Evolutionary conservation across 176 grass and related monocot species (phyloP).

Genomic region (Lolium multiflorum): DNA sequence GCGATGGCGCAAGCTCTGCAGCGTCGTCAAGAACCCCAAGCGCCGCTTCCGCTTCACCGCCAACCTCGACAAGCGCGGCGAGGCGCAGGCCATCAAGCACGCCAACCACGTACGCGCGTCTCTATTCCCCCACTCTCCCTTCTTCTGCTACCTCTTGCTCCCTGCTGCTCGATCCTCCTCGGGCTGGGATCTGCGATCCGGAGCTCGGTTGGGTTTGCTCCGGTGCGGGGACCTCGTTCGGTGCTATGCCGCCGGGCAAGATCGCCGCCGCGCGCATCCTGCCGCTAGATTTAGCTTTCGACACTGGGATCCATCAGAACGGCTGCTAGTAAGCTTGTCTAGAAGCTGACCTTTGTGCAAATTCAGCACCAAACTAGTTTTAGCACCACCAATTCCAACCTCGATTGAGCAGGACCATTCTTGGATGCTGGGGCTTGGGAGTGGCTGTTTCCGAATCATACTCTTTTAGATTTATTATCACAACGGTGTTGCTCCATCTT

Average conservation of each 20-base stretch:
- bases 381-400: not conserved
- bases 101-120: slow-evolving; percentile 65
- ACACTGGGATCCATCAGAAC: not conserved
- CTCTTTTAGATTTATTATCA: not conserved
- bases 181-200: slow-evolving; percentile 48
- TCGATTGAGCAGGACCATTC: not conserved
- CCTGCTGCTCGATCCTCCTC: not conserved
- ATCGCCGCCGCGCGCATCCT: not conserved
- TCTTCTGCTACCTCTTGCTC: not conserved
- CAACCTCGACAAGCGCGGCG: slow-evolving; percentile 86
- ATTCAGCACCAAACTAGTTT: not conserved
- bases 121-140: fast-evolving
- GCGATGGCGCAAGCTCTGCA: slow-evolving; percentile 81
- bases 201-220: not conserved
- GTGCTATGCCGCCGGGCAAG: not conserved
- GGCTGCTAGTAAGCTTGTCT: not conserved
- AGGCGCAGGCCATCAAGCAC: slow-evolving; percentile 84
- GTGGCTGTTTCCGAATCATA: not conserved
- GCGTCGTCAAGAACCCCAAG: slow-evolving; percentile 98
- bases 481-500: not conserved
- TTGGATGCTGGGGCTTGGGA: no score
- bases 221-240: not conserved
- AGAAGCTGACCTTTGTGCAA: not conserved
- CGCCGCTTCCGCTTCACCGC: slow-evolving; percentile 92
- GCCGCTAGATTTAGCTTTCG: not conserved